These are phyloP conservation scores for Brachypodium distachyon DNA, from an alignment of 202 grass and related monocot species.

Conservation along the genomic window DNA sequence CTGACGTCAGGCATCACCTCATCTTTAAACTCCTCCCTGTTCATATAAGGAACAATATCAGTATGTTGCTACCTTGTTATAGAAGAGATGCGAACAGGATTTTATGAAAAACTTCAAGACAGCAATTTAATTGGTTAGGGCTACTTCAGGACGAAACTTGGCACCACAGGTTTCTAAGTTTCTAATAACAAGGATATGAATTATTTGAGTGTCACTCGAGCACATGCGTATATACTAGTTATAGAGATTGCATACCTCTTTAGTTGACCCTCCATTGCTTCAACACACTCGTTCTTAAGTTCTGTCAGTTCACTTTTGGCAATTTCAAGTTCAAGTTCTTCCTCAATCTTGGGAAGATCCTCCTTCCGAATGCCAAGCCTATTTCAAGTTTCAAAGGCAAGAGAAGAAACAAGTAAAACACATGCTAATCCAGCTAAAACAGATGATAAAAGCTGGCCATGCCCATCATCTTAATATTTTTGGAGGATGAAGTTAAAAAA, in stretches of 20 bases:
- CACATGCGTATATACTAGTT: background rate
- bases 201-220: background rate
- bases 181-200: background rate
- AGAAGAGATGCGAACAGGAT: background rate
- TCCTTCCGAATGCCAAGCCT: conserved; percentile 77
- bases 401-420: conserved; percentile 11
- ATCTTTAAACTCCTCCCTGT: conserved; percentile 98
- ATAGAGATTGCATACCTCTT: conserved; percentile 55
- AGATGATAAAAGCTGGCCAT: background rate
- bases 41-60: background rate
- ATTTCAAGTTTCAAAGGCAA: conserved; percentile 30
- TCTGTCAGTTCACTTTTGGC: conserved; percentile 60
- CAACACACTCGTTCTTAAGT: conserved; percentile 70
- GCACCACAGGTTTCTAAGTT: background rate
- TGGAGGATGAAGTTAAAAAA: background rate
- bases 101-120: background rate
- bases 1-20: conserved; percentile 84
- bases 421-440: background rate
- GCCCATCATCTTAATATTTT: background rate
- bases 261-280: conserved; percentile 80
- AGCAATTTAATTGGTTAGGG: background rate
- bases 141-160: background rate
- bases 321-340: conserved; percentile 70
- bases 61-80: background rate
- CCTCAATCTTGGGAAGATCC: conserved; percentile 87